phyloP scores from a whole-genome alignment of 805 yeast species.

The Ogataea trehalophila region DNA sequence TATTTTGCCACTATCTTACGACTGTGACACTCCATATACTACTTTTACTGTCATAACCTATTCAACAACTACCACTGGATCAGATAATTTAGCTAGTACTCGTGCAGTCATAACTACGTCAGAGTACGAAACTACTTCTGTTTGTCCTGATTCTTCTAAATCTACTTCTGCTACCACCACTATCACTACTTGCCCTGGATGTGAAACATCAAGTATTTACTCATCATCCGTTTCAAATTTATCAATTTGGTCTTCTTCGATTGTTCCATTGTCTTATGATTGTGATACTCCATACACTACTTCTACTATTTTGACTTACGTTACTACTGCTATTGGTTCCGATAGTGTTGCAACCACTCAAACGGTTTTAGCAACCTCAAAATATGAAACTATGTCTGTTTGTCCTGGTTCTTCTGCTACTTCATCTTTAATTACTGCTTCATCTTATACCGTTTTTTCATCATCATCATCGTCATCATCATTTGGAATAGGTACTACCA shows the following conservation, averaged over 20 bases:
- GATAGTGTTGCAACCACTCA: too few species aligned
- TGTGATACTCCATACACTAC: too few species aligned
- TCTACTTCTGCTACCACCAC: background rate
- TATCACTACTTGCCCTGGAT: too few species aligned
- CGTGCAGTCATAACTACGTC: too few species aligned
- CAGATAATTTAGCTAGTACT: too few species aligned
- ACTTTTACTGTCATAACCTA: background rate
- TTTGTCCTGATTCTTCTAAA: background rate
- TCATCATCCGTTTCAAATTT: background rate
- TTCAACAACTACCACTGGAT: background rate
- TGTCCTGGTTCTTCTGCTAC: background rate
- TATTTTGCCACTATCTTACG: background rate
- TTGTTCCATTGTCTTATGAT: background rate
- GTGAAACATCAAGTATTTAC: too few species aligned
- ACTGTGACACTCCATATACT: background rate
- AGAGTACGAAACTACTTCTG: too few species aligned
- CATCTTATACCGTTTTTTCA: background rate
- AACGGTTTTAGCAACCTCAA: too few species aligned
- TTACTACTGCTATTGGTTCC: too few species aligned
- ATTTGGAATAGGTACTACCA: too few species aligned
- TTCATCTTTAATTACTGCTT: constrained; percentile 1
- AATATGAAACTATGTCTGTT: too few species aligned
- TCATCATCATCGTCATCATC: background rate
- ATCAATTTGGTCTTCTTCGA: background rate
- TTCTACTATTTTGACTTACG: too few species aligned